These are phyloP conservation scores for Graphium sp. DNA, from an alignment of 2,329 filamentous ascomycete species.

Conservation along the genomic window DNA sequence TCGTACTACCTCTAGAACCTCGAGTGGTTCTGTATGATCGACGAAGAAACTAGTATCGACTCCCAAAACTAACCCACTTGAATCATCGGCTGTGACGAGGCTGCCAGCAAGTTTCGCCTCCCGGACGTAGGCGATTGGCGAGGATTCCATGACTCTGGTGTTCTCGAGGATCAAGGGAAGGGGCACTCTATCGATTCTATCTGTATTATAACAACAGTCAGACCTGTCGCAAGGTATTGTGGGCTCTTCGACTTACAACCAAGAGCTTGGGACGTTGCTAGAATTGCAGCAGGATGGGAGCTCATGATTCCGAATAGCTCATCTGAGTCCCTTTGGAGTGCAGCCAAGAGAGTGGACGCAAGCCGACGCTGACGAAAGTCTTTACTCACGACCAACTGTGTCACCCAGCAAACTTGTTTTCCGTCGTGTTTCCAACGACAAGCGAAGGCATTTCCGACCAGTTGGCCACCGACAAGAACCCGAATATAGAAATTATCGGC, in stretches of 20 bases:
- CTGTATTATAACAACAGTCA: slow-evolving; percentile 9
- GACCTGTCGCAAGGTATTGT: no score
- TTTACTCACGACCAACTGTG: slow-evolving; percentile 19
- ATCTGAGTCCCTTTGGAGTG: slow-evolving; percentile 11
- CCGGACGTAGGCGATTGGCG: slow-evolving; percentile 19
- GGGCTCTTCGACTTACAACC: no score
- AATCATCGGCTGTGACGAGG: slow-evolving; percentile 14
- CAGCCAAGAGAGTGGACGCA: slow-evolving; percentile 14
- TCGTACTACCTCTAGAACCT: slow-evolving; percentile 5
- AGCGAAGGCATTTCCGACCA: slow-evolving; percentile 17
- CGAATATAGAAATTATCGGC: slow-evolving; percentile 13
- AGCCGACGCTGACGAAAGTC: slow-evolving; percentile 18
- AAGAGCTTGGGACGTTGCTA: slow-evolving; percentile 14
- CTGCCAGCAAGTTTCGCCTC: slow-evolving; percentile 16
- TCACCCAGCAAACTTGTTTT: slow-evolving; percentile 19
- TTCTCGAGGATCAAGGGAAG: slow-evolving; percentile 13
- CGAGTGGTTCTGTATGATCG: slow-evolving; percentile 16
- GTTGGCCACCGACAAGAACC: slow-evolving; percentile 13
- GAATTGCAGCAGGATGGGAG: slow-evolving; percentile 18
- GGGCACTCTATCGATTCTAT: slow-evolving; percentile 9
- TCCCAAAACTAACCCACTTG: slow-evolving; percentile 13
- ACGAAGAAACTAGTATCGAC: slow-evolving; percentile 19
- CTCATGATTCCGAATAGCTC: slow-evolving; percentile 20
- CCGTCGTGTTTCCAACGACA: slow-evolving; percentile 15
- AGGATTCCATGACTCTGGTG: slow-evolving; percentile 16